phyloP scores from a whole-genome alignment of 768 basidiomycete species.

The Kwoniella pini region DNA sequence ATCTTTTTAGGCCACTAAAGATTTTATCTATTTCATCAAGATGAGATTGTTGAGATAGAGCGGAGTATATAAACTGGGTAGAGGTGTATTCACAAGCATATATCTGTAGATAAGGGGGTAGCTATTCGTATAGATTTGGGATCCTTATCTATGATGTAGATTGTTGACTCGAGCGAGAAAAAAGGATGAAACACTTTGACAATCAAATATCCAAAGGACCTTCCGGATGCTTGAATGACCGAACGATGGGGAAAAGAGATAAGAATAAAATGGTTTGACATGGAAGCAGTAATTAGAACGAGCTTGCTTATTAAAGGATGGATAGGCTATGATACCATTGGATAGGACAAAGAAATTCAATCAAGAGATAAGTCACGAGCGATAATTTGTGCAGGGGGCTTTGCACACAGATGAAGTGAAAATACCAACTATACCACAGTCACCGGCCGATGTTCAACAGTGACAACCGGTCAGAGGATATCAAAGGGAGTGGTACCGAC shows the following conservation, averaged over 20 bases:
- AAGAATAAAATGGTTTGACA: background rate
- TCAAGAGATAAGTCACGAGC: background rate
- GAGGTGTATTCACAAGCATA: background rate
- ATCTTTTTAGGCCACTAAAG: background rate
- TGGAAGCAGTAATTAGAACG: too few species aligned
- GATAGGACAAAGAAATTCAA: conserved; percentile 4
- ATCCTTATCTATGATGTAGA: background rate
- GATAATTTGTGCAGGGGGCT: background rate
- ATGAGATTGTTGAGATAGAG: background rate
- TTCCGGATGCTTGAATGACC: background rate
- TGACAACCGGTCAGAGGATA: background rate
- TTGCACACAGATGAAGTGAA: background rate
- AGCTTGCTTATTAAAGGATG: too few species aligned
- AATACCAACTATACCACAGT: background rate
- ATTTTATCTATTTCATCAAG: background rate
- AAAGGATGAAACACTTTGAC: conserved; percentile 11
- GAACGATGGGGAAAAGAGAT: conserved; percentile 3
- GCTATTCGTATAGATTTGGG: too few species aligned
- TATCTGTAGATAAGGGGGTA: background rate
- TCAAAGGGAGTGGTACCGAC: background rate
- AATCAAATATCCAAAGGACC: conserved; percentile 3
- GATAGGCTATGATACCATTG: too few species aligned
- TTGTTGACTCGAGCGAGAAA: background rate
- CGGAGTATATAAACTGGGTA: background rate
- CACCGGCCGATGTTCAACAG: background rate